Percentiles rank a stretch among this genome's conserved stretches.
These are phyloP conservation scores for Oryza australiensis DNA, from an alignment of 176 grass and related monocot genomes.

Conservation along the genomic window DNA sequence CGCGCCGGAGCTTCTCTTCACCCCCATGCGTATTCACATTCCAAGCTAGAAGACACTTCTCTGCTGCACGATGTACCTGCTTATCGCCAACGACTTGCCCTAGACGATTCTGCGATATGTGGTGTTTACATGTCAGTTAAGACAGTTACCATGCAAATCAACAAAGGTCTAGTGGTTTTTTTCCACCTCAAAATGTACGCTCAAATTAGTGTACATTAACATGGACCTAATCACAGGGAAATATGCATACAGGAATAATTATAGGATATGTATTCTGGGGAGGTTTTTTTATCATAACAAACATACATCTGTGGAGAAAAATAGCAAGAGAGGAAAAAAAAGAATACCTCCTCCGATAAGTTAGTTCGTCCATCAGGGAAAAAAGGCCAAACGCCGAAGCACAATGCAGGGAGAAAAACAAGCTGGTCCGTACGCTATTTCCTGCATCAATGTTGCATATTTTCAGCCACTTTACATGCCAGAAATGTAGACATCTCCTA, in stretches of 20 bases:
- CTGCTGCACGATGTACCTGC: neutral
- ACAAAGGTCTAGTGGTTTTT: neutral
- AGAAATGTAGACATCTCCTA: constrained; percentile 2
- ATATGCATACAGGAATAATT: neutral
- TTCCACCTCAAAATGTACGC: neutral
- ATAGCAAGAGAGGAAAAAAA: no score
- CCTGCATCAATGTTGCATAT: neutral
- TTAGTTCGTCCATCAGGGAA: constrained; percentile 13
- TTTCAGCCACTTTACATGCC: constrained; percentile 6
- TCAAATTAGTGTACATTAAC: neutral
- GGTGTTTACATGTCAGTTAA: neutral
- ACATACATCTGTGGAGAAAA: neutral
- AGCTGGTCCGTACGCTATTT: constrained; percentile 31
- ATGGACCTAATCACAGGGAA: neutral
- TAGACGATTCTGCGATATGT: neutral
- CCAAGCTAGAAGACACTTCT: neutral
- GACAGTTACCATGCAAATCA: neutral
- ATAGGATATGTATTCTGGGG: neutral
- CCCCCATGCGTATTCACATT: neutral
- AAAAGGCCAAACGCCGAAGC: neutral
- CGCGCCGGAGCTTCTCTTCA: constrained; percentile 19
- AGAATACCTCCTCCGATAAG: neutral
- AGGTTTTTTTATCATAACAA: neutral
- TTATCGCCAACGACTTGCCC: no score
- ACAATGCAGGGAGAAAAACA: constrained; percentile 18